A percentile compares a stretch with the other conserved stretches of the same genome.
phyloP scores from a whole-genome alignment of 2,329 filamentous ascomycete genomes.

The Colletotrichum trifolii region DNA sequence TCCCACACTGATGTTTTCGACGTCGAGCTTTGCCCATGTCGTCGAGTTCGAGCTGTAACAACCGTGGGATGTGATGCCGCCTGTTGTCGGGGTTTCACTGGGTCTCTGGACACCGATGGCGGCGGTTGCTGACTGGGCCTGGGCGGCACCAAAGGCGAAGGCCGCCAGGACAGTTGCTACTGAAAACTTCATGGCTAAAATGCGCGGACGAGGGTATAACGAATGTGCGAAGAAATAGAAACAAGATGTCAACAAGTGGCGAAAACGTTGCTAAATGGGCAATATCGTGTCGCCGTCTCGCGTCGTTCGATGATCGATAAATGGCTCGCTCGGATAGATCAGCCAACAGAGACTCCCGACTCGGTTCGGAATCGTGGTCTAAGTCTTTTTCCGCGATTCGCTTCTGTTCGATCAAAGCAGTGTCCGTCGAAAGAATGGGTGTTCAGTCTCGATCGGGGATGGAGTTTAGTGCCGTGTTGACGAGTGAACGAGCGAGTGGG shows the following conservation, averaged over 20 bases:
- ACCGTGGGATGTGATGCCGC: constrained; percentile 58
- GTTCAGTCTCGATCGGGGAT: constrained; percentile 26
- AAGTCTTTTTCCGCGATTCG: neutral
- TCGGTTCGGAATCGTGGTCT: constrained; percentile 10
- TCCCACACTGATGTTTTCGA: constrained; percentile 49
- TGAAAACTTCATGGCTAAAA: constrained; percentile 30
- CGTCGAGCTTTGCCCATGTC: constrained; percentile 46
- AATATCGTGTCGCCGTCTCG: neutral
- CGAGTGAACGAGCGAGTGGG: constrained; percentile 29
- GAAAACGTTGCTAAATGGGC: no score
- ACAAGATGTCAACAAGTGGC: no score
- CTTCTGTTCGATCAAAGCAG: constrained; percentile 12
- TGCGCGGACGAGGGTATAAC: constrained; percentile 12
- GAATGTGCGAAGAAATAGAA: constrained; percentile 4
- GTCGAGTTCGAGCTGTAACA: constrained; percentile 59
- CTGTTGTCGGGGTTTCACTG: constrained; percentile 47
- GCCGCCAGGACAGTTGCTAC: constrained; percentile 27
- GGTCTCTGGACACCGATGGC: constrained; percentile 47
- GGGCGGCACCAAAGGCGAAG: constrained; percentile 28
- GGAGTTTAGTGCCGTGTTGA: neutral
- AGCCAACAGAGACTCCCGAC: neutral
- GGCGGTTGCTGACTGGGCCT: constrained; percentile 23
- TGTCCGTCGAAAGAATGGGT: constrained; percentile 14
- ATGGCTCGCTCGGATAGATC: constrained; percentile 8
- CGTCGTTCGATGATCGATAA: constrained; percentile 6